Base-by-base conservation (phyloP, 345 rosid species). In the Brassica juncea region DNA sequence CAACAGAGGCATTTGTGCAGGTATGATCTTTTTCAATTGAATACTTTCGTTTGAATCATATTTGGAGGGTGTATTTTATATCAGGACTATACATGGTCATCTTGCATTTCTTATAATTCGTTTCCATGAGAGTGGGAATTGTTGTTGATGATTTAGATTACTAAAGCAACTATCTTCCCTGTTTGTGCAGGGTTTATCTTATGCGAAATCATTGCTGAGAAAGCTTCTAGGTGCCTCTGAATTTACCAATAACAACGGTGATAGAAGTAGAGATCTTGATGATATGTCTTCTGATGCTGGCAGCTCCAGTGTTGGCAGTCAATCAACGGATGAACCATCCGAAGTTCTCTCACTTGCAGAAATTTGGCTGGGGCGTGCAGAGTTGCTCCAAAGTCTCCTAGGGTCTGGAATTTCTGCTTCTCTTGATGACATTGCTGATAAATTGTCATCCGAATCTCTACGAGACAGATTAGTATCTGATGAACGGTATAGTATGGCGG, bases 401-500 rank as follows among this genome's bases (percentile, higher is more conserved):
- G 99, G 98, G 71, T 94, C 91, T 73, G 99, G 99, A 77, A 91
- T 91, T 75, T 91, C 97, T 86, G 97, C 89, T 58, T 94, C 98
- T 60, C 91, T 92, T 85, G 93, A 91, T 71, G 98, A 94, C 86
- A 91, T 92, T 83, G 94, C 95, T 80, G 95, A 92, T 80, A 86
- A 85, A 80, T 86, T 89, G 68, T 92, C 99, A 62, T 94, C 99
- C 47, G 91, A 86, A 49, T 84, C 54, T 74, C 91, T 94, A 55
- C 87, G 98, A 72, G 94, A 92, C 85, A 89, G 99, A 84, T 81
- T 94, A 82, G 88, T 90, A 85, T 87, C 87, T 70, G 99, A 92
- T 73, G 99, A 94, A 81, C 91, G 88, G 71, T 94, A 94, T 74
- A 92, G 99, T 82, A 90, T 94, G 99, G 99, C 99, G 25, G 97